Conservation (phyloP, 495 filamentous ascomycete species). For the Astrocystis sublimbata region DNA sequence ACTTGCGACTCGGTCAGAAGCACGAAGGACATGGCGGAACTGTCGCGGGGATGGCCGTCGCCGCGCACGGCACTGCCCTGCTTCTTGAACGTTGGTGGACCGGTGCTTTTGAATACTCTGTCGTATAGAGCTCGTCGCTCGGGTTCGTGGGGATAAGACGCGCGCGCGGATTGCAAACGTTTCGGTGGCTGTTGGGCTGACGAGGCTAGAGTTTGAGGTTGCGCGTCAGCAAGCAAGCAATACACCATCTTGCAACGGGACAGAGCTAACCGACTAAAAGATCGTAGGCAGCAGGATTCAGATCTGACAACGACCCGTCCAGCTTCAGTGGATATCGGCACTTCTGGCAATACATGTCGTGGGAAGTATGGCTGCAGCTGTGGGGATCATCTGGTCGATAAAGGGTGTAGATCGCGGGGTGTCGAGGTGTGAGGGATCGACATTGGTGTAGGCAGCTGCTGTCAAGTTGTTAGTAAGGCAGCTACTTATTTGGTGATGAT, state of each 20-base stretch:
- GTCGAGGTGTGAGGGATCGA: not conserved
- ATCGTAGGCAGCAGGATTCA: constrained; percentile 96
- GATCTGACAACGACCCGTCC: constrained; percentile 84
- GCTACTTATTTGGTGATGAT: not conserved
- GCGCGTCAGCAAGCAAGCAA: constrained; percentile 1
- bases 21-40: constrained; percentile 91
- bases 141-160: constrained; percentile 64
- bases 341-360: constrained; percentile 89
- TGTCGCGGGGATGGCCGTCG: constrained; percentile 55
- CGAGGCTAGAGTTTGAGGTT: constrained; percentile 58
- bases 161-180: constrained; percentile 50
- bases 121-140: constrained; percentile 75
- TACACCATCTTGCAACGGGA: no score
- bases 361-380: constrained; percentile 12
- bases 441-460: not conserved
- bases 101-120: constrained; percentile 62
- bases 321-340: constrained; percentile 83
- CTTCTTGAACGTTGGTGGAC: constrained; percentile 72
- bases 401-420: not conserved
- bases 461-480: not conserved
- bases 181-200: constrained; percentile 58
- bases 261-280: constrained; percentile 78
- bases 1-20: constrained; percentile 93
- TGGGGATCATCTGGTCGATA: not conserved
- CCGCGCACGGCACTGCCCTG: constrained; percentile 58